Evolutionary conservation across 495 filamentous ascomycete genomes (phyloP).

Genomic region (Podospora appendiculata): DNA sequence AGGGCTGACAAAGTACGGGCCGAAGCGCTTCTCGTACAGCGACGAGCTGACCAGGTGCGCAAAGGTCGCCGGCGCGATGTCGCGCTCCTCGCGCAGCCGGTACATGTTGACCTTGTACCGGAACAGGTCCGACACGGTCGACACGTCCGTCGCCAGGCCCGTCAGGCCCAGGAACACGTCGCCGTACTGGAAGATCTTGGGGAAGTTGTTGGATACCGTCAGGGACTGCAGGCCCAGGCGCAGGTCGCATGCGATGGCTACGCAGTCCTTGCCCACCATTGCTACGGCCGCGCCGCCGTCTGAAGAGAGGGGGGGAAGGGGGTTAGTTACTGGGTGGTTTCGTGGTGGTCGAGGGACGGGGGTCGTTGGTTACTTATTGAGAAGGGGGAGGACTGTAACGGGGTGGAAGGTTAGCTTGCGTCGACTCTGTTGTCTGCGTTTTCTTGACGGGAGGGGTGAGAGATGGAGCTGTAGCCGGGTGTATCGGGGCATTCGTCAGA

Average conservation of each 20-base stretch:
- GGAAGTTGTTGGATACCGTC: conserved; percentile 98
- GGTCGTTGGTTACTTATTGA: conserved; percentile 61
- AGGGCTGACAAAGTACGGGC: conserved; percentile 89
- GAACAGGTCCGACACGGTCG: conserved; percentile 92
- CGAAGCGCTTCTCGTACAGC: conserved; percentile 92
- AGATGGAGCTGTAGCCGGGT: too few relatives aligned
- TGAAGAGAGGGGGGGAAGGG: conserved; percentile 20
- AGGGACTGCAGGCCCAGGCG: conserved; percentile 93
- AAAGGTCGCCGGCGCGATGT: conserved; percentile 88
- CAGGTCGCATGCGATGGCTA: conserved; percentile 98
- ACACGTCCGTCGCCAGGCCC: conserved; percentile 90
- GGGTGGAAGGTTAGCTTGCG: conserved; percentile 10
- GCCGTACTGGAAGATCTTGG: conserved; percentile 98
- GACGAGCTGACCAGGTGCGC: conserved; percentile 87
- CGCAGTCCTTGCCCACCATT: conserved; percentile 99
- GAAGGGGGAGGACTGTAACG: conserved; percentile 66
- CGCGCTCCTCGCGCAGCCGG: conserved; percentile 92
- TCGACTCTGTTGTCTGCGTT: neutral
- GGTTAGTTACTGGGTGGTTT: conserved; percentile 3
- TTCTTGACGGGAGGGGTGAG: neutral
- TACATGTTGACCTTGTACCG: conserved; percentile 99
- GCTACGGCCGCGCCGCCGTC: conserved; percentile 94
- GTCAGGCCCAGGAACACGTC: conserved; percentile 96
- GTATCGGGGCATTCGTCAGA: neutral
- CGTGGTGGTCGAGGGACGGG: too few relatives aligned